phyloP scores from a whole-genome alignment of 2,329 filamentous ascomycete genomes.

The Diaporthe longicolla region DNA sequence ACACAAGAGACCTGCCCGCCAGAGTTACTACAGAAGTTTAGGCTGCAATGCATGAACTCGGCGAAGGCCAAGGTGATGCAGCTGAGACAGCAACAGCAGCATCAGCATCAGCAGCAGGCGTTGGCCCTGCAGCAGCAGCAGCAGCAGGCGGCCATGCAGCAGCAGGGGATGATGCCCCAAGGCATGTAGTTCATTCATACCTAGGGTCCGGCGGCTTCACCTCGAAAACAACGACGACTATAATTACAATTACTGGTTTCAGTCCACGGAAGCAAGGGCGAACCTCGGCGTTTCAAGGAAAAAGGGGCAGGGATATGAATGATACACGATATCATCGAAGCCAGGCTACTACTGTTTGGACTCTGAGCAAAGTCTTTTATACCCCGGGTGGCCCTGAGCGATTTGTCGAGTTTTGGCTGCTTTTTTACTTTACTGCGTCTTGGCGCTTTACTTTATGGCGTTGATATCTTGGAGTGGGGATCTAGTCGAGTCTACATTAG shows the following conservation, averaged over 20 bases:
- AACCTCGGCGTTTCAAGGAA: slow-evolving; percentile 35
- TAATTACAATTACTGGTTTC: slow-evolving; percentile 12
- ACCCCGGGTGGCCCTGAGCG: slow-evolving; percentile 37
- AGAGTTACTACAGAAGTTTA: slow-evolving; percentile 62
- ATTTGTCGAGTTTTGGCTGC: slow-evolving; percentile 9
- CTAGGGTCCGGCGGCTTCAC: neutral
- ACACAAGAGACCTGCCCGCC: slow-evolving; percentile 60
- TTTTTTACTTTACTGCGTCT: neutral
- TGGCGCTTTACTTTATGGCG: neutral
- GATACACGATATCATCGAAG: slow-evolving; percentile 37
- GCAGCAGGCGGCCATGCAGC: slow-evolving; percentile 48
- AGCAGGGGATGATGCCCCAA: slow-evolving; percentile 69
- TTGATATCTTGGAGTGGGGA: neutral
- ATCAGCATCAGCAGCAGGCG: slow-evolving; percentile 43
- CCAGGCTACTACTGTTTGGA: slow-evolving; percentile 30
- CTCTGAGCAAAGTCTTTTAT: slow-evolving; percentile 40
- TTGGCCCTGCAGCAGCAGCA: slow-evolving; percentile 56
- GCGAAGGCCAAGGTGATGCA: slow-evolving; percentile 54
- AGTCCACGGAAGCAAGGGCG: slow-evolving; percentile 4
- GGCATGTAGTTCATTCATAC: slow-evolving; percentile 57
- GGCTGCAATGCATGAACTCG: slow-evolving; percentile 56
- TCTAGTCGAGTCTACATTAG: neutral
- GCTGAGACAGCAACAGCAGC: slow-evolving; percentile 43
- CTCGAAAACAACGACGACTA: neutral
- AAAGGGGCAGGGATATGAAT: slow-evolving; percentile 14